Conservation (phyloP, 306 rosid species). For the Sicyos edulis region DNA sequence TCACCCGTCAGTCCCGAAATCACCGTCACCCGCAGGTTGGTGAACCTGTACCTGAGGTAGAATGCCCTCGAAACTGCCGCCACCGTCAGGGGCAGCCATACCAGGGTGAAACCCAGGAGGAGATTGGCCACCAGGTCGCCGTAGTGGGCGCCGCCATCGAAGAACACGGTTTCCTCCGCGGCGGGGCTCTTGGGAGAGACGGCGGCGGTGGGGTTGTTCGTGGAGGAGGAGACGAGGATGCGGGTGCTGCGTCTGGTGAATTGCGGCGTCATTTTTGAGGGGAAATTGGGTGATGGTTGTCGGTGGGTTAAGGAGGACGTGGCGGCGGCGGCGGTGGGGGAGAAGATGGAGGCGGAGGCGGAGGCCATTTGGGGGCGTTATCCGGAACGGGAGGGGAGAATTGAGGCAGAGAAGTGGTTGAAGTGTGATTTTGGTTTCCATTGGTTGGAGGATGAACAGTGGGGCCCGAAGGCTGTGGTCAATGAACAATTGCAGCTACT, state of each 20-base stretch:
- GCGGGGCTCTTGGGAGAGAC: slow-evolving; percentile 29
- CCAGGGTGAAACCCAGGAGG: slow-evolving; percentile 66
- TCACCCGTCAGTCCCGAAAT: slow-evolving; percentile 80
- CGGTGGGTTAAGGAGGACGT: slow-evolving; percentile 26
- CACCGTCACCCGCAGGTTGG: slow-evolving; percentile 72
- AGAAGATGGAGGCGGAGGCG: slow-evolving; percentile 40
- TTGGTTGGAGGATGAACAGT: slow-evolving; percentile 21
- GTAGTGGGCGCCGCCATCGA: slow-evolving; percentile 97
- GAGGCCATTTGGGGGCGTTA: slow-evolving; percentile 51
- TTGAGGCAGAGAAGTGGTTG: slow-evolving; percentile 6
- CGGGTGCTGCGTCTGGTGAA: slow-evolving; percentile 34
- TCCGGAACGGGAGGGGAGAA: slow-evolving; percentile 22
- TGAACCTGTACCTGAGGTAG: slow-evolving; percentile 76
- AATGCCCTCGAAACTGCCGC: slow-evolving; percentile 78
- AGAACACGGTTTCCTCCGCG: slow-evolving; percentile 52
- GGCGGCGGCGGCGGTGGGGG: slow-evolving; percentile 33
- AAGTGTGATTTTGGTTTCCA: slow-evolving; percentile 23
- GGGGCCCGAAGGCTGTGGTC: slow-evolving; percentile 23
- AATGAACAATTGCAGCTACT: not conserved
- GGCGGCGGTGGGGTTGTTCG: slow-evolving; percentile 43
- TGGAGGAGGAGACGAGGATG: slow-evolving; percentile 69
- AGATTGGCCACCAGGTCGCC: slow-evolving; percentile 75
- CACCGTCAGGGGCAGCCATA: slow-evolving; percentile 78
- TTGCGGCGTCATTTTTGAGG: slow-evolving; percentile 18
- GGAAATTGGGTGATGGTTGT: slow-evolving; percentile 25